Evolutionary conservation across 2,329 filamentous ascomycete species (phyloP).

Genomic region (Botrytis tulipae): DNA sequence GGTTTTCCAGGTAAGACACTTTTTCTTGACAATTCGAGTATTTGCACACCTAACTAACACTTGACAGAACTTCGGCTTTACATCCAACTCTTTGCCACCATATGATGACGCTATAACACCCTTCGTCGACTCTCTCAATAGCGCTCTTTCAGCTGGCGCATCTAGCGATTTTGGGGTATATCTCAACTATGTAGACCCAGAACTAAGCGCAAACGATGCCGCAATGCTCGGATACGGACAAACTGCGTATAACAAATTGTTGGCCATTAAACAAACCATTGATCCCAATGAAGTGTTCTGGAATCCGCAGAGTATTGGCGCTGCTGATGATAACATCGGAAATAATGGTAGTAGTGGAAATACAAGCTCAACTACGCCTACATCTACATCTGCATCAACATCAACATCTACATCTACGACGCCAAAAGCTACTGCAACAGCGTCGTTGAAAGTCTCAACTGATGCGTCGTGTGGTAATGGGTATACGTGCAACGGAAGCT

Average conservation of each 20-base stretch:
- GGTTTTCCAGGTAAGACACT: constrained; percentile 21
- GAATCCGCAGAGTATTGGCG: constrained; percentile 24
- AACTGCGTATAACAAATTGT: constrained; percentile 20
- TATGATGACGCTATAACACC: constrained; percentile 10
- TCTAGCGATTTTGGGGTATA: constrained; percentile 25
- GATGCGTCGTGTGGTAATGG: constrained; percentile 12
- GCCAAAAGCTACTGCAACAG: neutral
- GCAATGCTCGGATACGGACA: constrained; percentile 13
- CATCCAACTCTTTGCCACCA: constrained; percentile 10
- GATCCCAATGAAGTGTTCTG: constrained; percentile 24
- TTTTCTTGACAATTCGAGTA: neutral
- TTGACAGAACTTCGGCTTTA: constrained; percentile 22
- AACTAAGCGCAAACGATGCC: constrained; percentile 9
- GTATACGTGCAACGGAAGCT: constrained; percentile 2
- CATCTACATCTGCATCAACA: neutral
- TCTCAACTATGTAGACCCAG: constrained; percentile 23
- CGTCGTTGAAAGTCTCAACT: neutral
- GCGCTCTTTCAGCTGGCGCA: constrained; percentile 24
- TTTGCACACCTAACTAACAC: neutral
- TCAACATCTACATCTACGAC: neutral
- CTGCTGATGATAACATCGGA: neutral
- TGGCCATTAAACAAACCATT: constrained; percentile 12
- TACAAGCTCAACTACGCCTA: neutral
- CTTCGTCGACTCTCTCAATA: constrained; percentile 22
- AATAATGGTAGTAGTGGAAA: neutral